Percentiles rank a stretch among this genome's conserved stretches.
phyloP scores from a whole-genome alignment of 1,284 basidiomycete species.

The Ustilago cynodontis region DNA sequence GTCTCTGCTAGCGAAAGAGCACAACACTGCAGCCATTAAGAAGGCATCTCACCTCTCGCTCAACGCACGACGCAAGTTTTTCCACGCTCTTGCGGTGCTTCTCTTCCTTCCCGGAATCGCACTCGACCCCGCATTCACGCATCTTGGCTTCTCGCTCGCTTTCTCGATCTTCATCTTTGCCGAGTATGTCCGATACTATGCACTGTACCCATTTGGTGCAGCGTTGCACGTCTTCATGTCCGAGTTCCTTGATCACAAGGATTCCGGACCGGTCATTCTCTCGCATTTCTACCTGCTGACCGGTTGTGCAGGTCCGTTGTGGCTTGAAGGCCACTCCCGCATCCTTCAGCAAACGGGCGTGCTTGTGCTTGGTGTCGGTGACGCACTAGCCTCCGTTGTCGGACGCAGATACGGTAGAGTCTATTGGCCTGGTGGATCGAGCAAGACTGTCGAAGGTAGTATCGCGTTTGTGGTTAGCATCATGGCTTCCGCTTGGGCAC shows the following conservation, averaged over 20 bases:
- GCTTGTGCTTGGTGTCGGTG: conserved; percentile 89
- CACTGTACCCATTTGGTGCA: conserved; percentile 94
- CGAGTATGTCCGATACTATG: conserved; percentile 81
- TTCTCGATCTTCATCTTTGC: conserved; percentile 67
- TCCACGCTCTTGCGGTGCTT: conserved; percentile 92
- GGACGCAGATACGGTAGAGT: conserved; percentile 84
- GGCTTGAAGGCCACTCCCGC: conserved; percentile 80
- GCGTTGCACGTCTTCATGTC: conserved; percentile 91
- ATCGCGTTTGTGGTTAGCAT: conserved; percentile 83
- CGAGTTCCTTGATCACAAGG: conserved; percentile 96
- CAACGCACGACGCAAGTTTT: conserved; percentile 96
- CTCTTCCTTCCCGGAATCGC: conserved; percentile 96
- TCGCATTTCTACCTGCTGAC: conserved; percentile 97
- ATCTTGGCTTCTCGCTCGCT: conserved; percentile 86
- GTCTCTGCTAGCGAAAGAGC: conserved; percentile 42
- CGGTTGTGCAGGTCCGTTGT: conserved; percentile 91
- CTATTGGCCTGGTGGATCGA: conserved; percentile 82
- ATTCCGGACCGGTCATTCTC: conserved; percentile 93
- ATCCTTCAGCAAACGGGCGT: conserved; percentile 83
- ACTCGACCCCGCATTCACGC: conserved; percentile 93
- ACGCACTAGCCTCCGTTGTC: conserved; percentile 91
- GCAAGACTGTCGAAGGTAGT: conserved; percentile 93
- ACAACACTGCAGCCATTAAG: conserved; percentile 49
- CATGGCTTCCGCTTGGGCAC: conserved; percentile 77
- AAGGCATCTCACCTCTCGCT: conserved; percentile 75